Conservation (phyloP, 768 basidiomycete species). For the Lactifluus volemus region DNA sequence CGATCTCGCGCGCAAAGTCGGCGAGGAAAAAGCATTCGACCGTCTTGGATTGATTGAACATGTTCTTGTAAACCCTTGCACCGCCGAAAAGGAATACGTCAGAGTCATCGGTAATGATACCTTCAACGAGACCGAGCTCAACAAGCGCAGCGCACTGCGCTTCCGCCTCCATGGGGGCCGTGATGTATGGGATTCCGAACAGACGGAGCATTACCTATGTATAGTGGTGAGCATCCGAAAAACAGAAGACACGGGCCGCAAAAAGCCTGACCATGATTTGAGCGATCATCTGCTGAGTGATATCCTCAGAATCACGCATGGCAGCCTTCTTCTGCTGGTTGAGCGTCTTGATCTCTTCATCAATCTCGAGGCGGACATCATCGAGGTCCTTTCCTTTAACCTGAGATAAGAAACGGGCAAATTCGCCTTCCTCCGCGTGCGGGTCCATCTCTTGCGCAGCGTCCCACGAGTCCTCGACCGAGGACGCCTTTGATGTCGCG, state of each 20-base stretch:
- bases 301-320: slow-evolving; percentile 89
- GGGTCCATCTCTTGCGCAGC: slow-evolving; percentile 81
- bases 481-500: slow-evolving; percentile 20
- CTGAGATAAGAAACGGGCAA: slow-evolving; percentile 86
- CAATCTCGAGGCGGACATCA: slow-evolving; percentile 78
- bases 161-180: slow-evolving; percentile 99
- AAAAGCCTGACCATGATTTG: slow-evolving; percentile 51
- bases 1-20: slow-evolving; percentile 82
- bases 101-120: slow-evolving; percentile 97
- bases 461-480: slow-evolving; percentile 54
- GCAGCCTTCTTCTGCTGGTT: slow-evolving; percentile 81
- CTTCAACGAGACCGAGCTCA: slow-evolving; percentile 79
- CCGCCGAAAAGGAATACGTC: slow-evolving; percentile 99
- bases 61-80: slow-evolving; percentile 93
- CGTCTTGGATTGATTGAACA: slow-evolving; percentile 99
- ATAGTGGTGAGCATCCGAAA: not conserved
- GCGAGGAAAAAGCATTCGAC: slow-evolving; percentile 88
- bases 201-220: slow-evolving; percentile 77
- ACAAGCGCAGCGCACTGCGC: slow-evolving; percentile 95
- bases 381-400: slow-evolving; percentile 83
- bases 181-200: slow-evolving; percentile 97
- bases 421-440: slow-evolving; percentile 76
- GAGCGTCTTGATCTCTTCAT: slow-evolving; percentile 78
- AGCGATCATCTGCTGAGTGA: slow-evolving; percentile 89
- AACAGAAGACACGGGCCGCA: not conserved